Evolutionary conservation across 2,329 filamentous ascomycete species (phyloP).

Genomic region (Exophiala mesophila): DNA sequence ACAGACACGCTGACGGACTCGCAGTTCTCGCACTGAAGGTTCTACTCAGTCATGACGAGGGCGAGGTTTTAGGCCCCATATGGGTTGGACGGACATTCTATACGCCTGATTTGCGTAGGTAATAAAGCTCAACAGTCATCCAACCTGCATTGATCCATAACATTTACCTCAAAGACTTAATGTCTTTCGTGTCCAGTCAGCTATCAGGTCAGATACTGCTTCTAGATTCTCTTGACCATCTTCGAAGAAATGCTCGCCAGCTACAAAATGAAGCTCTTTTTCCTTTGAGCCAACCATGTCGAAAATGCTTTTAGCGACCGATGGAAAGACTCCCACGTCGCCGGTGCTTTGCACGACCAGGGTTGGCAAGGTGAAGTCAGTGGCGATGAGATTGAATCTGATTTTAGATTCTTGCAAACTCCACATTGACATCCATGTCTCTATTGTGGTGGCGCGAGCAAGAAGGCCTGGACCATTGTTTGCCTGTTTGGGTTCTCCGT

Average conservation of each 20-base stretch:
- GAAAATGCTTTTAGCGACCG: neutral
- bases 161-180: no score
- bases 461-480: constrained; percentile 2
- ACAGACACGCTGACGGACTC: no score
- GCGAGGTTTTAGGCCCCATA: no score
- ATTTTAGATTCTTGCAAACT: constrained; percentile 4
- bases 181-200: no score
- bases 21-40: no score
- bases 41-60: no score
- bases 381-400: neutral
- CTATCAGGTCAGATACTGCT: neutral
- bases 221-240: constrained; percentile 4
- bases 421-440: constrained; percentile 8
- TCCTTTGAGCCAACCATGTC: constrained; percentile 2
- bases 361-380: neutral
- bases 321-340: constrained; percentile 6
- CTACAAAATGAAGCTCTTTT: constrained; percentile 2
- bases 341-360: constrained; percentile 3
- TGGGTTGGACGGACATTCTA: no score
- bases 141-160: no score
- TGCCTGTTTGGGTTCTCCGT: constrained; percentile 1
- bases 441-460: constrained; percentile 1
- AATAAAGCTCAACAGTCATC: no score
- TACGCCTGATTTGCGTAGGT: no score
- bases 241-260: constrained; percentile 7